A percentile compares a stretch with the other conserved stretches of the same genome.
Evolutionary conservation across 345 rosid species (phyloP).

Genomic region (Mangifera indica): DNA sequence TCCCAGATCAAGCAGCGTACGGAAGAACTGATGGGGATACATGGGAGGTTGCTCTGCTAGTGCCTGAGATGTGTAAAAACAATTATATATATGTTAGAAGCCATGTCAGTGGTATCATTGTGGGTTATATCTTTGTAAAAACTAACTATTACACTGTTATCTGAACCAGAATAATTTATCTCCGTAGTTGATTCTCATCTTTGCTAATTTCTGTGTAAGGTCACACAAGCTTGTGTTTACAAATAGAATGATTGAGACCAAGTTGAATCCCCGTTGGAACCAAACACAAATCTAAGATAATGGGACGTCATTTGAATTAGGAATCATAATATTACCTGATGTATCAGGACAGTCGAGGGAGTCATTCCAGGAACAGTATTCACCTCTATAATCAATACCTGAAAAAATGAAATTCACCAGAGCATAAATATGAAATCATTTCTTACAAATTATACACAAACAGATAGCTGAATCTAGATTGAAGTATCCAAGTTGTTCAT

Average conservation of each 20-base stretch:
- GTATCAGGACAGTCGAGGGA: slow-evolving; percentile 90
- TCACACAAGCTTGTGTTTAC: not conserved
- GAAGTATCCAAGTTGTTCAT: not conserved
- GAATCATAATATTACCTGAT: slow-evolving; percentile 55
- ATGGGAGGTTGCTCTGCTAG: slow-evolving; percentile 79
- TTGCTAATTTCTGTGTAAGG: not conserved
- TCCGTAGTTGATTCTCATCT: not conserved
- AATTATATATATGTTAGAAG: slow-evolving; percentile 1
- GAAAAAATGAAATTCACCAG: slow-evolving; percentile 19
- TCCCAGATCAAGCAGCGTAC: slow-evolving; percentile 74
- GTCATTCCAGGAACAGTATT: slow-evolving; percentile 98
- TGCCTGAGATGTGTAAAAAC: slow-evolving; percentile 48
- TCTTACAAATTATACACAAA: too few species aligned
- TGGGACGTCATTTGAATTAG: not conserved
- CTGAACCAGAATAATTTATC: not conserved
- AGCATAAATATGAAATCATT: not conserved
- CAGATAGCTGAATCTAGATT: too few species aligned
- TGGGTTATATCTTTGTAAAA: not conserved
- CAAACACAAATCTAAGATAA: not conserved
- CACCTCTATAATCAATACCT: slow-evolving; percentile 88
- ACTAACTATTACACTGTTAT: not conserved
- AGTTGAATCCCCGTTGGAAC: not conserved
- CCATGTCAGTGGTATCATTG: not conserved
- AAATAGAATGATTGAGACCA: not conserved
- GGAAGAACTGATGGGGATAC: slow-evolving; percentile 77